phyloP scores from a whole-genome alignment of 1,284 basidiomycete genomes.

The Neolentinus lepideus region DNA sequence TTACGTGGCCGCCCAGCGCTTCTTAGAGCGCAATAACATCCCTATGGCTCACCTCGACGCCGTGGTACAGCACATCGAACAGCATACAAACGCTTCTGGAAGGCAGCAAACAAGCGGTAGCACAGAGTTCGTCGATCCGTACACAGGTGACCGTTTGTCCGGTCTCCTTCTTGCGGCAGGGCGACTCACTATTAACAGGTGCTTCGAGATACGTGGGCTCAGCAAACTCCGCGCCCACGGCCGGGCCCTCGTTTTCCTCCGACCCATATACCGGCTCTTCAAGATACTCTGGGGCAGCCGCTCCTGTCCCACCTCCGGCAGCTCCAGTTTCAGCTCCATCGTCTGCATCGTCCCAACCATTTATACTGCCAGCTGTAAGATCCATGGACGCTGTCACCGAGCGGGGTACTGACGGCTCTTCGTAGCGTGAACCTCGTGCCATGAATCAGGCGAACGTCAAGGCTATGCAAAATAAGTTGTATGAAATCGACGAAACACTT shows the following conservation, averaged over 20 bases:
- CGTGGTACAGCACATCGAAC: constrained; percentile 91
- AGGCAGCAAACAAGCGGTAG: constrained; percentile 55
- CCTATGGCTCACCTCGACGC: constrained; percentile 83
- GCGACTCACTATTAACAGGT: constrained; percentile 8
- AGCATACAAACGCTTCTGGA: constrained; percentile 64
- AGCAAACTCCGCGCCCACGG: constrained; percentile 7
- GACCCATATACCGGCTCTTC: constrained; percentile 35
- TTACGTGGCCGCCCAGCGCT: constrained; percentile 84
- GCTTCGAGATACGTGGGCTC: constrained; percentile 21
- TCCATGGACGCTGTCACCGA: neutral
- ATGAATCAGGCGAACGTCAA: constrained; percentile 89
- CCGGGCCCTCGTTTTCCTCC: constrained; percentile 22
- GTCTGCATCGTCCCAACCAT: constrained; percentile 11
- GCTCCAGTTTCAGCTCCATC: constrained; percentile 14
- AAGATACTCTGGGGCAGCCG: constrained; percentile 22
- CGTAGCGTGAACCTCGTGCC: constrained; percentile 48
- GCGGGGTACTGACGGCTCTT: constrained; percentile 3
- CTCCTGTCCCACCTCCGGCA: constrained; percentile 13
- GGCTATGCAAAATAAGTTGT: constrained; percentile 81
- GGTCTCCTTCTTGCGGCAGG: neutral
- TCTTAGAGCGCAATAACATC: constrained; percentile 82
- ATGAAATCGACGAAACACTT: constrained; percentile 73
- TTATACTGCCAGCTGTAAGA: constrained; percentile 56
- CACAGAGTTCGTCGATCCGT: constrained; percentile 80
- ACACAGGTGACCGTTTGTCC: constrained; percentile 57